Percentiles rank a stretch among this genome's conserved stretches.
These are phyloP conservation scores for Clavispora phyllophila DNA, from an alignment of 805 yeast genomes.

Conservation along the genomic window DNA sequence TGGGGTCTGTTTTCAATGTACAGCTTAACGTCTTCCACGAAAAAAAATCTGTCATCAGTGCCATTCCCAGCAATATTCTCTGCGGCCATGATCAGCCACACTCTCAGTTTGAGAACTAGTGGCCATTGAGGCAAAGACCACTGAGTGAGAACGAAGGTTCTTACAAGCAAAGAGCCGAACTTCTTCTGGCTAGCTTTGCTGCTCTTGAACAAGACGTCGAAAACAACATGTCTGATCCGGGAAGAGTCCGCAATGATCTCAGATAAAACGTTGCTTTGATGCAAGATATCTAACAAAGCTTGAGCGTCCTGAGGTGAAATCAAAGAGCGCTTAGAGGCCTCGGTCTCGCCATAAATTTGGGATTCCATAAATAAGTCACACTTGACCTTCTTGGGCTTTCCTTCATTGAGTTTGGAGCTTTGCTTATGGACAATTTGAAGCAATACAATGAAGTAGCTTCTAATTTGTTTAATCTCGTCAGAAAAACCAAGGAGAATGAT, in stretches of 20 bases:
- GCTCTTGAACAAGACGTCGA: conserved; percentile 36
- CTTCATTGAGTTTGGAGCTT: conserved; percentile 28
- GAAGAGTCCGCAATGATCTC: conserved; percentile 28
- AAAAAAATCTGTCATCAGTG: conserved; percentile 28
- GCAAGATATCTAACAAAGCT: conserved; percentile 27
- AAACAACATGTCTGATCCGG: conserved; percentile 21
- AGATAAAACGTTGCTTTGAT: conserved; percentile 17
- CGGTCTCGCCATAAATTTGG: conserved; percentile 51
- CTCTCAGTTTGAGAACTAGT: conserved; percentile 46
- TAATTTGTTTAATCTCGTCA: conserved; percentile 47
- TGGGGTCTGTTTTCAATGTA: conserved; percentile 36
- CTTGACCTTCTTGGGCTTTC: conserved; percentile 30
- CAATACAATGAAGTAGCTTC: conserved; percentile 27
- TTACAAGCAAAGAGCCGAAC: conserved; percentile 48
- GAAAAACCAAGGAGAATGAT: conserved; percentile 48
- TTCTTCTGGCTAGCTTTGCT: conserved; percentile 44
- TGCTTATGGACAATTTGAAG: conserved; percentile 26
- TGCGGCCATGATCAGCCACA: conserved; percentile 26
- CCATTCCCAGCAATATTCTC: conserved; percentile 19
- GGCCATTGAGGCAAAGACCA: conserved; percentile 38
- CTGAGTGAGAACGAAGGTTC: conserved; percentile 66
- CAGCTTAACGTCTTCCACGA: conserved; percentile 25
- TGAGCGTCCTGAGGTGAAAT: conserved; percentile 64
- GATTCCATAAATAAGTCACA: conserved; percentile 42
- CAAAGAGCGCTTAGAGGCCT: conserved; percentile 45